A percentile compares a stretch with the other conserved stretches of the same genome.
Evolutionary conservation across 1,284 basidiomycete genomes (phyloP).

Genomic region (Trametes pubescens): DNA sequence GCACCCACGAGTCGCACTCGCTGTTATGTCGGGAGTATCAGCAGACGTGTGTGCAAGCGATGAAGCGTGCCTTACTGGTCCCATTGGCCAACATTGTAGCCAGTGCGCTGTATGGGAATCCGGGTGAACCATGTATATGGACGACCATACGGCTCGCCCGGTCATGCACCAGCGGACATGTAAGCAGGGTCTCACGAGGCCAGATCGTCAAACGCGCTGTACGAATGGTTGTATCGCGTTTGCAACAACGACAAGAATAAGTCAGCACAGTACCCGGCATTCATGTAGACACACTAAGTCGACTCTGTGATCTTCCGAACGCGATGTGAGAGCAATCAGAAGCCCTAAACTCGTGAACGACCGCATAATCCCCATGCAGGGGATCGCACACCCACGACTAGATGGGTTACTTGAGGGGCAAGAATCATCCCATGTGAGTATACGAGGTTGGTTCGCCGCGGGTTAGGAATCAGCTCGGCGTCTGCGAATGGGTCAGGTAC

Average conservation of each 20-base stretch:
- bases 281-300: not conserved
- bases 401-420: not conserved
- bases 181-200: slow-evolving; percentile 2
- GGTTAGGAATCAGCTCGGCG: not conserved
- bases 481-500: not conserved
- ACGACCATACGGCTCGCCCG: not conserved
- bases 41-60: not conserved
- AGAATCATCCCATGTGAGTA: not conserved
- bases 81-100: not conserved
- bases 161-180: slow-evolving; percentile 4
- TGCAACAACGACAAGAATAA: slow-evolving; percentile 3
- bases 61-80: not conserved
- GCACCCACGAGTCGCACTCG: not conserved
- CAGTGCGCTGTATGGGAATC: slow-evolving; percentile 15
- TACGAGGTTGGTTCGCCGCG: not conserved
- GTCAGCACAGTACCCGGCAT: not conserved
- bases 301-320: not conserved
- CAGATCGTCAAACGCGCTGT: not conserved
- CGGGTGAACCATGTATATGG: slow-evolving; percentile 11
- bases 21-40: slow-evolving; percentile 18
- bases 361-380: not conserved
- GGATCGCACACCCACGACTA: not conserved
- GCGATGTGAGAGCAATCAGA: not conserved
- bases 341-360: not conserved
- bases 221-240: not conserved